phyloP scores from a whole-genome alignment of 2,329 filamentous ascomycete species.

The Neonectria coccinea region DNA sequence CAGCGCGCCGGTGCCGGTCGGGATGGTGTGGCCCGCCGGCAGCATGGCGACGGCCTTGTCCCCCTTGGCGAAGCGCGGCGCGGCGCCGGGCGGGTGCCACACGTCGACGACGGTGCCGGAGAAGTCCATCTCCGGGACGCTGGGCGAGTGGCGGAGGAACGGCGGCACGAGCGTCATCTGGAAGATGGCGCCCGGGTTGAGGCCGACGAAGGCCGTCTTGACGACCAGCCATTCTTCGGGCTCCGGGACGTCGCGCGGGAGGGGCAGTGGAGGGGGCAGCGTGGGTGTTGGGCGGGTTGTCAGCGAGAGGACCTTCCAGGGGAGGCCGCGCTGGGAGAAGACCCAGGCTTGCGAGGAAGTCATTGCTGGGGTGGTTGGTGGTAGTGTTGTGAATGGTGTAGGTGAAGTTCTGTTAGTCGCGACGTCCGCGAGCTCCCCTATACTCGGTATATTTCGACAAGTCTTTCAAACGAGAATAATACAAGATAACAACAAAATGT shows the following conservation, averaged over 20 bases:
- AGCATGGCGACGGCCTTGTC: slow-evolving; percentile 55
- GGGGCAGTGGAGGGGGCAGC: slow-evolving; percentile 44
- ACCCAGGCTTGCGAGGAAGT: slow-evolving; percentile 44
- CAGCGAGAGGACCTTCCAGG: slow-evolving; percentile 45
- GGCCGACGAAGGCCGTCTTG: slow-evolving; percentile 56
- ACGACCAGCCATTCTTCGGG: slow-evolving; percentile 55
- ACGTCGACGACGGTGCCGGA: slow-evolving; percentile 55
- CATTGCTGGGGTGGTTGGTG: slow-evolving; percentile 12
- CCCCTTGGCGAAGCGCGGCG: slow-evolving; percentile 46
- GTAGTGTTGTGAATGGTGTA: neutral
- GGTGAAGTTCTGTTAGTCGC: neutral
- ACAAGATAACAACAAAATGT: neutral
- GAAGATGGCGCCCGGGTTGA: slow-evolving; percentile 59
- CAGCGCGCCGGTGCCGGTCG: slow-evolving; percentile 54
- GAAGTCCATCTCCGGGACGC: slow-evolving; percentile 58
- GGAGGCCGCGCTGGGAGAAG: slow-evolving; percentile 46
- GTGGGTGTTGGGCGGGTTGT: slow-evolving; percentile 38
- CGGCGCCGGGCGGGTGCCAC: slow-evolving; percentile 42
- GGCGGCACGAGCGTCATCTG: slow-evolving; percentile 56
- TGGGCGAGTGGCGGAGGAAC: slow-evolving; percentile 51
- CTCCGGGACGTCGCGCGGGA: slow-evolving; percentile 43
- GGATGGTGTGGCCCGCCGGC: slow-evolving; percentile 48
- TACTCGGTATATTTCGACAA: neutral
- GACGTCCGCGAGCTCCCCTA: neutral
- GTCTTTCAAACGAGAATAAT: neutral